These are phyloP conservation scores for Solanum rostratum DNA, from an alignment of 257 asterid species.

Conservation along the genomic window DNA sequence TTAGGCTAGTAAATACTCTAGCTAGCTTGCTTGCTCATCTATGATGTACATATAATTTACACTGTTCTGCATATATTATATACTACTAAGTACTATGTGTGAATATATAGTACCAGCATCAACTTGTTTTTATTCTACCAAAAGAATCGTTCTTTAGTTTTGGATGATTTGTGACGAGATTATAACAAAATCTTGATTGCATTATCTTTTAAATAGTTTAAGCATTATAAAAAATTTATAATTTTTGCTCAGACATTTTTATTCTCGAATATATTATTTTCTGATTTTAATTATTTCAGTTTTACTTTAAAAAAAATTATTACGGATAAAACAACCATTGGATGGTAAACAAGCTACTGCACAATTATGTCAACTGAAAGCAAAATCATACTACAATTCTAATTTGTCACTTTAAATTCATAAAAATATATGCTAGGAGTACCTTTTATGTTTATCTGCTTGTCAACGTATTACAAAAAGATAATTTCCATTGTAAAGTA, in stretches of 20 bases:
- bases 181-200: not conserved
- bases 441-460: not conserved
- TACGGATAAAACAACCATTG: not conserved
- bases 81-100: too few species aligned
- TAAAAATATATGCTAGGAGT: too few species aligned
- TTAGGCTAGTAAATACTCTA: not conserved
- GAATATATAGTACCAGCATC: not conserved
- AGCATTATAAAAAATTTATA: too few species aligned
- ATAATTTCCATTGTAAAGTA: not conserved
- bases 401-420: not conserved
- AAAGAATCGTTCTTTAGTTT: not conserved
- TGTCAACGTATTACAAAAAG: not conserved
- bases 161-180: not conserved
- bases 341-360: not conserved
- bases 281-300: too few species aligned
- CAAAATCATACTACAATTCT: not conserved
- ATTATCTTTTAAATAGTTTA: too few species aligned
- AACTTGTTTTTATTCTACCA: not conserved
- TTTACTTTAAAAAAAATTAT: too few species aligned
- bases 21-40: not conserved
- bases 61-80: not conserved
- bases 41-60: not conserved
- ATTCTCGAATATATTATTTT: too few species aligned
- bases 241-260: too few species aligned
- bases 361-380: not conserved